Conservation (phyloP, 2,329 filamentous ascomycete species). For the Paecilomyces sp. region DNA sequence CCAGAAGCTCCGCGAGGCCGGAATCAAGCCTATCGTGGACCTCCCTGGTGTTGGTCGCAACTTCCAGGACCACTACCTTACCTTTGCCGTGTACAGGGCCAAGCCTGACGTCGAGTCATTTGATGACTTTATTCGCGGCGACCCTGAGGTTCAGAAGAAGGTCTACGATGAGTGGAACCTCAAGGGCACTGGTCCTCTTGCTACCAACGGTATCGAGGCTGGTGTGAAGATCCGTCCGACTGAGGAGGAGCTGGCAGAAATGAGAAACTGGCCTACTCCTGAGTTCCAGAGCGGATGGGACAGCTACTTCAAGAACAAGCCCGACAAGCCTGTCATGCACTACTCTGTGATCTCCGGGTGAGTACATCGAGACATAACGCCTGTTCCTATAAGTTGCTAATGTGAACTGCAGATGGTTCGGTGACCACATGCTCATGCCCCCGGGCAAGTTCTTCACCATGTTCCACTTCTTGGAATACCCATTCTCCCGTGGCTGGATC, state of each 20-base stretch:
- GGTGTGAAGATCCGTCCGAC: conserved; percentile 72
- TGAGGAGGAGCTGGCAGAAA: conserved; percentile 58
- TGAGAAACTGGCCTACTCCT: conserved; percentile 66
- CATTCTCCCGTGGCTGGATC: conserved; percentile 65
- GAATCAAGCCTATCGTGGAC: conserved; percentile 62
- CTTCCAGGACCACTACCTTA: conserved; percentile 71
- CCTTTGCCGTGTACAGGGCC: conserved; percentile 63
- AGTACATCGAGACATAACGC: conserved; percentile 4
- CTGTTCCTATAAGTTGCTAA: neutral
- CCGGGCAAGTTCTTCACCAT: conserved; percentile 76
- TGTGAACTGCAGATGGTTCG: conserved; percentile 27
- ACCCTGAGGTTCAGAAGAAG: conserved; percentile 63
- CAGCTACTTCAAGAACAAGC: conserved; percentile 76
- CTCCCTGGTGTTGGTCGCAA: conserved; percentile 68
- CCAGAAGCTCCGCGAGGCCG: conserved; percentile 60
- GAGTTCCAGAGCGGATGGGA: conserved; percentile 72
- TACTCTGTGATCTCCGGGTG: conserved; percentile 66
- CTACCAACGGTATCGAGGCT: conserved; percentile 73
- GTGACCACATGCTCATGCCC: conserved; percentile 54
- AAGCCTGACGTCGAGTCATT: conserved; percentile 72
- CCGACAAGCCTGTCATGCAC: conserved; percentile 82
- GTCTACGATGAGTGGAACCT: conserved; percentile 72
- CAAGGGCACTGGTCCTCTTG: conserved; percentile 69
- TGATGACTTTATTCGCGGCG: conserved; percentile 71
- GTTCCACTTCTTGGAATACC: conserved; percentile 76